Evolutionary conservation across 1,284 basidiomycete species (phyloP).

Genomic region (Irpex rosettiformis): DNA sequence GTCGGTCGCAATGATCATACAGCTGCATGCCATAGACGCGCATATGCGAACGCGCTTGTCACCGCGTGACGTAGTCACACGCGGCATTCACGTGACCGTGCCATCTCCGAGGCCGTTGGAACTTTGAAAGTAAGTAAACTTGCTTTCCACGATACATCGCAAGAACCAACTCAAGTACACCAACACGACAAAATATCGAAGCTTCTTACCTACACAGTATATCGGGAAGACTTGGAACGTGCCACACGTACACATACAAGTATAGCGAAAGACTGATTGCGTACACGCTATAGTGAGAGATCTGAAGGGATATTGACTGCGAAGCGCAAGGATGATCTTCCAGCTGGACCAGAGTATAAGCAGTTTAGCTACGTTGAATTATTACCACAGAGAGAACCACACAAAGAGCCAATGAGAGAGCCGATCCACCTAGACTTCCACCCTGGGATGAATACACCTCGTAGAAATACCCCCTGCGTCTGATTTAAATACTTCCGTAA

Average conservation of each 20-base stretch:
- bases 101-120: background rate
- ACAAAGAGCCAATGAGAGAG: background rate
- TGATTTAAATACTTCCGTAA: slow-evolving; percentile 46
- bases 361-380: too few relatives aligned
- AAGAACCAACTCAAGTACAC: too few relatives aligned
- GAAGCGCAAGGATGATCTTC: slow-evolving; percentile 2
- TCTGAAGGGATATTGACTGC: too few relatives aligned
- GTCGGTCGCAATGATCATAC: slow-evolving; percentile 5
- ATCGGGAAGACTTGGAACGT: too few relatives aligned
- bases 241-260: too few relatives aligned
- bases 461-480: background rate
- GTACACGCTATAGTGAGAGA: too few relatives aligned
- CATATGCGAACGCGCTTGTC: slow-evolving; percentile 7
- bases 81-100: slow-evolving; percentile 8
- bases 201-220: too few relatives aligned
- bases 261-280: too few relatives aligned
- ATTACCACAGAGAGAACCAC: background rate
- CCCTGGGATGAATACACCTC: slow-evolving; percentile 1
- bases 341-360: slow-evolving; percentile 11
- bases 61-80: slow-evolving; percentile 8
- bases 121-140: too few relatives aligned
- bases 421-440: background rate
- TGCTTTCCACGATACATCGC: too few relatives aligned
- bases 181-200: too few relatives aligned
- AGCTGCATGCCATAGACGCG: too few relatives aligned